Conservation (phyloP, 768 basidiomycete species). For the Leccinum ochraceum region DNA sequence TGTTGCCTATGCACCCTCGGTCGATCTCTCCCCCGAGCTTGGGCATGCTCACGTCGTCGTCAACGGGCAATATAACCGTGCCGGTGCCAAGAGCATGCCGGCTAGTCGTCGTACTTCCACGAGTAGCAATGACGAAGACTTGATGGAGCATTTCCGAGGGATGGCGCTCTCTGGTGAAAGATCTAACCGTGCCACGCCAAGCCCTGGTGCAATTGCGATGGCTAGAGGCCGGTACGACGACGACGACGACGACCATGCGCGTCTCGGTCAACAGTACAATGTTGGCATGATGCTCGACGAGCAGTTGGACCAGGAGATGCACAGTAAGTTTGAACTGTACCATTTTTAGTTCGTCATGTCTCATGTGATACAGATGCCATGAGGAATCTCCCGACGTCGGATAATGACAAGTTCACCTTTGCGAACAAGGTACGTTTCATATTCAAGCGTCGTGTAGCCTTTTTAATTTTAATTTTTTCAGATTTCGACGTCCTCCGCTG, state of each 20-base stretch:
- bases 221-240: constrained; percentile 55
- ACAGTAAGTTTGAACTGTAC: constrained; percentile 57
- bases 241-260: constrained; percentile 60
- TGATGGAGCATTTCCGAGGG: constrained; percentile 73
- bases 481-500: constrained; percentile 88
- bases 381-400: constrained; percentile 82
- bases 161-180: constrained; percentile 68
- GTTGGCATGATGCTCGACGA: constrained; percentile 92
- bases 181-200: constrained; percentile 56
- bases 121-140: constrained; percentile 82
- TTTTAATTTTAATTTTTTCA: constrained; percentile 28
- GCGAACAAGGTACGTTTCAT: constrained; percentile 56
- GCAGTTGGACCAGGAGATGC: constrained; percentile 92
- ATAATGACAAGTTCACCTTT: constrained; percentile 84
- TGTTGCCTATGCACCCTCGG: constrained; percentile 78
- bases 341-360: constrained; percentile 13
- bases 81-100: constrained; percentile 90
- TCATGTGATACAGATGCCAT: constrained; percentile 66
- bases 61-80: constrained; percentile 63
- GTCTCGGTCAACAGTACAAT: constrained; percentile 67
- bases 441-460: constrained; percentile 2
- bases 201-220: constrained; percentile 50
- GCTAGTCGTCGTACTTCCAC: constrained; percentile 88
- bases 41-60: constrained; percentile 40
- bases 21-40: constrained; percentile 73